Conservation (phyloP, 2,329 filamentous ascomycete genomes). For the Penicillium hesseltinei region DNA sequence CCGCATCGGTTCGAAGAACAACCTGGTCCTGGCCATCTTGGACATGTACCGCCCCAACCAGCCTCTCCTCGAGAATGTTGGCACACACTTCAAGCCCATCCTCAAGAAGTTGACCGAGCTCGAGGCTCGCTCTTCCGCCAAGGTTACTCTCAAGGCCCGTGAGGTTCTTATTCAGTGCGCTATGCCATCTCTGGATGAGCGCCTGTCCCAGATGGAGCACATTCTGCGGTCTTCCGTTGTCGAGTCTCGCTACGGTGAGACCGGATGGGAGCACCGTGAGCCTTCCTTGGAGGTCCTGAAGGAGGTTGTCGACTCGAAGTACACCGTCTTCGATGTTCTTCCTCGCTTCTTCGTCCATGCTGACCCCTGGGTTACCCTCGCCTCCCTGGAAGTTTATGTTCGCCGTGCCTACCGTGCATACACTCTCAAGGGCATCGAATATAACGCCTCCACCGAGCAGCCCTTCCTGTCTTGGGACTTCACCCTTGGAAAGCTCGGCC, state of each 20-base stretch:
- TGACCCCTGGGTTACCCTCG: slow-evolving; percentile 90
- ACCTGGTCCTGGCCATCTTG: slow-evolving; percentile 83
- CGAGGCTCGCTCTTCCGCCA: slow-evolving; percentile 80
- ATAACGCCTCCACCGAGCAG: slow-evolving; percentile 67
- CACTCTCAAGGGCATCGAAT: slow-evolving; percentile 82
- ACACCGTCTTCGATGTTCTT: slow-evolving; percentile 95
- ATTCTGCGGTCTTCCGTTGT: slow-evolving; percentile 93
- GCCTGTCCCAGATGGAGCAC: slow-evolving; percentile 95
- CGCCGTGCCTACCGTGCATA: slow-evolving; percentile 97
- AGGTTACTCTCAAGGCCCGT: slow-evolving; percentile 94
- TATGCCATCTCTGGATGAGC: slow-evolving; percentile 91
- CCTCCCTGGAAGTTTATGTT: slow-evolving; percentile 92
- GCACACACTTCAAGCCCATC: slow-evolving; percentile 78
- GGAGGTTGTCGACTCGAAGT: slow-evolving; percentile 97
- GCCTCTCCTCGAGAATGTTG: slow-evolving; percentile 82
- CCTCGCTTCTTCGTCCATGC: slow-evolving; percentile 93
- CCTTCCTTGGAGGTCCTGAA: slow-evolving; percentile 88
- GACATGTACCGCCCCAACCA: slow-evolving; percentile 95
- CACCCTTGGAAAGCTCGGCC: slow-evolving; percentile 85
- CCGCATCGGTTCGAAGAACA: slow-evolving; percentile 89
- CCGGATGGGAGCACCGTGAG: slow-evolving; percentile 92
- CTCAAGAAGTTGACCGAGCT: slow-evolving; percentile 87
- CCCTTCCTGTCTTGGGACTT: slow-evolving; percentile 95
- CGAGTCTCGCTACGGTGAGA: slow-evolving; percentile 96
- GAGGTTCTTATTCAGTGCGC: slow-evolving; percentile 97